phyloP scores from a whole-genome alignment of 768 basidiomycete species.

The Suillus brevipes region DNA sequence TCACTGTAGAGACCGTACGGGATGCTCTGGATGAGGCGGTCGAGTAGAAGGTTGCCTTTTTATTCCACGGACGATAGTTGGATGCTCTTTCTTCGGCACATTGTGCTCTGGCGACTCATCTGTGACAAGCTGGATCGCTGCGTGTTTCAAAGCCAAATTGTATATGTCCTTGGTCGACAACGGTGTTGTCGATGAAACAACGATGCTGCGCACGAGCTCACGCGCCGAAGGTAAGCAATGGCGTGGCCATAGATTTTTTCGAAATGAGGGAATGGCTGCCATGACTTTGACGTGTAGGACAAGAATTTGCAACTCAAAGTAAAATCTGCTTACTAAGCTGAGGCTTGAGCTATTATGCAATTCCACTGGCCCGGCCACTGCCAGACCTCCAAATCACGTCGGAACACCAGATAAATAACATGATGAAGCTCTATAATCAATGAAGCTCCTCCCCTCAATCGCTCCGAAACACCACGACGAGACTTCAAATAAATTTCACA shows the following conservation, averaged over 20 bases:
- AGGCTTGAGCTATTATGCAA: too few species aligned
- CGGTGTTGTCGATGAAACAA: slow-evolving; percentile 19
- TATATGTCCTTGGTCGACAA: slow-evolving; percentile 30
- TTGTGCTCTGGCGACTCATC: too few species aligned
- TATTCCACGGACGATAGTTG: background rate
- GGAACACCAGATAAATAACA: too few species aligned
- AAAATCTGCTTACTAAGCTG: too few species aligned
- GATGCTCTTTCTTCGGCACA: slow-evolving; percentile 10
- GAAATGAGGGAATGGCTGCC: background rate
- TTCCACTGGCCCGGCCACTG: too few species aligned
- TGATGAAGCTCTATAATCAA: too few species aligned
- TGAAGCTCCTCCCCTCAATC: too few species aligned
- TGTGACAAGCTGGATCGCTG: background rate
- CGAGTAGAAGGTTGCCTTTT: slow-evolving; percentile 11
- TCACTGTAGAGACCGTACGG: slow-evolving; percentile 58
- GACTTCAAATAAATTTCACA: too few species aligned
- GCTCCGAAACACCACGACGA: too few species aligned
- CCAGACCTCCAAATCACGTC: too few species aligned
- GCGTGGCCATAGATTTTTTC: background rate
- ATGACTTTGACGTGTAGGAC: background rate
- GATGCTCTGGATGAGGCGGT: slow-evolving; percentile 46
- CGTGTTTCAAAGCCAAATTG: slow-evolving; percentile 18
- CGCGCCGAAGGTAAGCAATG: slow-evolving; percentile 2
- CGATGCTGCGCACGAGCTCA: slow-evolving; percentile 22
- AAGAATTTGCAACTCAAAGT: too few species aligned